phyloP scores from a whole-genome alignment of 495 filamentous ascomycete genomes.

The Aspergillus avenaceus region DNA sequence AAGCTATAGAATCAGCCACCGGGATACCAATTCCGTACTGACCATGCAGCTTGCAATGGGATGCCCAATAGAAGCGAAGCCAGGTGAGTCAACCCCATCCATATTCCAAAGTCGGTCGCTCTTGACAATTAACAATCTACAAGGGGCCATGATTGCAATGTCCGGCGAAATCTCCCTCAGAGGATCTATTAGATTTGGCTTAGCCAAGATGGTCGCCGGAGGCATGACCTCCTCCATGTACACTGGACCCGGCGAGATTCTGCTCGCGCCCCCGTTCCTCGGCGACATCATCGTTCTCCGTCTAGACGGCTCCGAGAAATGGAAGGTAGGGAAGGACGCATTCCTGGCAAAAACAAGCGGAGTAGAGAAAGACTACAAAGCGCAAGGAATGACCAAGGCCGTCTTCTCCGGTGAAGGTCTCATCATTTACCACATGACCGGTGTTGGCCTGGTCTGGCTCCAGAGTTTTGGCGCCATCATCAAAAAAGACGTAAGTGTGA shows the following conservation, averaged over 20 bases:
- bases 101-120: neutral
- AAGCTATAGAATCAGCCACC: conserved; percentile 86
- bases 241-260: conserved; percentile 86
- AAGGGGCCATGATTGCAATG: conserved; percentile 93
- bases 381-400: conserved; percentile 82
- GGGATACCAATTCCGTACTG: conserved; percentile 83
- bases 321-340: conserved; percentile 78
- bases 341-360: conserved; percentile 77
- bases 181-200: conserved; percentile 72
- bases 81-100: conserved; percentile 49
- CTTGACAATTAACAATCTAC: neutral
- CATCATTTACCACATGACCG: conserved; percentile 84
- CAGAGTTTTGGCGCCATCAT: conserved; percentile 94
- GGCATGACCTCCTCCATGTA: conserved; percentile 75
- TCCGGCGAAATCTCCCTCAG: conserved; percentile 78
- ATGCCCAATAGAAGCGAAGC: conserved; percentile 76
- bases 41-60: conserved; percentile 89
- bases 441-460: conserved; percentile 77
- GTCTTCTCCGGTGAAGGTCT: conserved; percentile 92
- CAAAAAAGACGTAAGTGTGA: conserved; percentile 84
- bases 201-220: conserved; percentile 81
- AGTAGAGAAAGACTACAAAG: conserved; percentile 76
- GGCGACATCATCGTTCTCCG: conserved; percentile 85
- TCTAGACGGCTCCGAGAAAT: conserved; percentile 59
- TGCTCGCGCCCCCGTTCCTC: conserved; percentile 73